Conservation (phyloP, 2,329 filamentous ascomycete genomes). For the Shiraia sp. region DNA sequence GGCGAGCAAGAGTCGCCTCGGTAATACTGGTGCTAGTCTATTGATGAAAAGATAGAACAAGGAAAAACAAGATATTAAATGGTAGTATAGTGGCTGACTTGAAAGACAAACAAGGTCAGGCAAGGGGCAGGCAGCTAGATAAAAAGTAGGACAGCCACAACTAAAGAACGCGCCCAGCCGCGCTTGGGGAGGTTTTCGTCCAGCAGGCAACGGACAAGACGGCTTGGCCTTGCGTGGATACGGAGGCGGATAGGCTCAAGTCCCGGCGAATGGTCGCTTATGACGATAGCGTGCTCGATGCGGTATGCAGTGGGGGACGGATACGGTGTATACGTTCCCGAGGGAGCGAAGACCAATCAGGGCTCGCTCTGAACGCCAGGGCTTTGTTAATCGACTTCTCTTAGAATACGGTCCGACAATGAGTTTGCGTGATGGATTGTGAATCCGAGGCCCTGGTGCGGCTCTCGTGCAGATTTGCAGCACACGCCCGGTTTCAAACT, state of each 20-base stretch:
- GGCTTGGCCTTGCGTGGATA: slow-evolving; percentile 23
- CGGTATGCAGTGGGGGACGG: slow-evolving; percentile 3
- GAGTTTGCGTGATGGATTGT: too few relatives aligned
- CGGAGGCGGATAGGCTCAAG: slow-evolving; percentile 29
- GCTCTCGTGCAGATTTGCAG: too few relatives aligned
- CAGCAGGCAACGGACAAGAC: slow-evolving; percentile 12
- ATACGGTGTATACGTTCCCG: slow-evolving; percentile 21
- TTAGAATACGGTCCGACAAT: too few relatives aligned
- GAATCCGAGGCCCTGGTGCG: too few relatives aligned
- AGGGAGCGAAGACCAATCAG: slow-evolving; percentile 13
- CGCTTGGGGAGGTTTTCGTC: slow-evolving; percentile 19
- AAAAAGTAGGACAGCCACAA: slow-evolving; percentile 21
- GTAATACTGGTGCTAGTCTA: too few relatives aligned
- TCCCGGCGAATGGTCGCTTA: slow-evolving; percentile 20
- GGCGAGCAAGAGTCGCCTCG: slow-evolving; percentile 15
- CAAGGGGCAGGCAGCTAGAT: slow-evolving; percentile 14
- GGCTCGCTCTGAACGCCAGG: background rate
- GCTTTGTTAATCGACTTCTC: too few relatives aligned
- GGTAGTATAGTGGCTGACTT: slow-evolving; percentile 9
- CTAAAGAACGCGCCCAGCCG: slow-evolving; percentile 16
- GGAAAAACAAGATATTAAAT: slow-evolving; percentile 18
- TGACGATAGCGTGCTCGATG: slow-evolving; percentile 3
- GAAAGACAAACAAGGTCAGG: slow-evolving; percentile 3
- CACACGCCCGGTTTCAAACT: too few relatives aligned
- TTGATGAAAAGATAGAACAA: slow-evolving; percentile 1